A percentile compares a stretch with the other conserved stretches of the same genome.
phyloP scores from a whole-genome alignment of 2,329 filamentous ascomycete species.

The Bipolaris bicolor region DNA sequence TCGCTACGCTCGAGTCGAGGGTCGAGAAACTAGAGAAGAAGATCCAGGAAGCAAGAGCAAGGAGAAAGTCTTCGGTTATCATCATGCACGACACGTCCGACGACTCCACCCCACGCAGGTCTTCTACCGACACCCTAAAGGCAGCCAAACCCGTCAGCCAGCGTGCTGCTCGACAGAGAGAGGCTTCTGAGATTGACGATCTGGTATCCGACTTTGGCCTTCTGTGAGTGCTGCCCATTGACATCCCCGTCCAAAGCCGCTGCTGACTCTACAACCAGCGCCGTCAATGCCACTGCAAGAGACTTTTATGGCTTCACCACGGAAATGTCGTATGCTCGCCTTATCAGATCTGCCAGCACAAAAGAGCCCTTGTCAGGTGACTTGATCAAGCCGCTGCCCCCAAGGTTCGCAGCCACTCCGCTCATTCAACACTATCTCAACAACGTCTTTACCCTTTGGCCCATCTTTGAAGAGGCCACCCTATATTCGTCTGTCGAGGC shows the following conservation, averaged over 20 bases:
- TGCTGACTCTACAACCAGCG: constrained; percentile 57
- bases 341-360: constrained; percentile 82
- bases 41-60: constrained; percentile 68
- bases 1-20: constrained; percentile 89
- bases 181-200: constrained; percentile 87
- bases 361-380: constrained; percentile 73
- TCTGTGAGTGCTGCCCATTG: constrained; percentile 62
- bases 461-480: constrained; percentile 79
- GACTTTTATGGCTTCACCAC: constrained; percentile 90
- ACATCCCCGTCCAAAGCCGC: not conserved
- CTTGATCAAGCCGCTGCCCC: constrained; percentile 67
- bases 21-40: constrained; percentile 86
- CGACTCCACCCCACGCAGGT: constrained; percentile 58
- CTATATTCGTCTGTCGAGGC: constrained; percentile 81
- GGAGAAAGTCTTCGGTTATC: constrained; percentile 74
- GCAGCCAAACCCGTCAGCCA: constrained; percentile 41
- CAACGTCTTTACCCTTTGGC: constrained; percentile 79
- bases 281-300: constrained; percentile 90
- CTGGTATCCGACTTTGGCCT: constrained; percentile 94
- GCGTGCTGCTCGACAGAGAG: constrained; percentile 60
- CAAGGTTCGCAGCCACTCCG: constrained; percentile 69
- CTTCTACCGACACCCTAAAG: constrained; percentile 46
- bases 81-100: constrained; percentile 66
- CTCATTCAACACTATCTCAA: constrained; percentile 84
- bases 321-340: constrained; percentile 89